Percentiles rank a stretch among this genome's conserved stretches.
Conservation (phyloP, 257 asterid species). For the Verbascum thapsus region DNA sequence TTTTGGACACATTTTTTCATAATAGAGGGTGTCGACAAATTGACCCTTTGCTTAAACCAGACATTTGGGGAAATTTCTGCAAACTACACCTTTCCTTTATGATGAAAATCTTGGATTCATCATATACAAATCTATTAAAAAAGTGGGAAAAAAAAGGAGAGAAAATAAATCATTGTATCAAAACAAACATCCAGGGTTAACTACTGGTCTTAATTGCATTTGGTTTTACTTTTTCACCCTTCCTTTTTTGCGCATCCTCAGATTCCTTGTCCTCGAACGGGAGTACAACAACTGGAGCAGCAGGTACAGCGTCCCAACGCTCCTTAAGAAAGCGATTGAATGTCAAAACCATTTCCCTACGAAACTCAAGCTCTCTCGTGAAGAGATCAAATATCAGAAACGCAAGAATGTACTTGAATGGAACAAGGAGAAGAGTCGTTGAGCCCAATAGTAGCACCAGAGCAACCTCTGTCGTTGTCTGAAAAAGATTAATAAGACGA, state of each 20-base stretch:
- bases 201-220: conserved; percentile 32
- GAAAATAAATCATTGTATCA: background rate
- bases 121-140: background rate
- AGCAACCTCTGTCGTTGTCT: conserved; percentile 89
- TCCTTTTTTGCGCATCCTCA: conserved; percentile 26
- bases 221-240: conserved; percentile 29
- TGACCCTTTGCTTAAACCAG: too few species aligned
- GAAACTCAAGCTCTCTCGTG: conserved; percentile 83
- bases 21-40: too few species aligned
- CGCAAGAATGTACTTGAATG: conserved; percentile 75
- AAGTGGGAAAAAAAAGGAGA: background rate
- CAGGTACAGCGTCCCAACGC: conserved; percentile 90
- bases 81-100: background rate
- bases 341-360: conserved; percentile 69
- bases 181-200: conserved; percentile 21
- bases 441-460: conserved; percentile 65
- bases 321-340: conserved; percentile 71
- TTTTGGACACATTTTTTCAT: too few species aligned
- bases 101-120: background rate
- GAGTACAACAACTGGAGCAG: conserved; percentile 83
- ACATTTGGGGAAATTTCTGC: too few species aligned
- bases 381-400: conserved; percentile 69
- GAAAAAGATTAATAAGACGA: conserved; percentile 16
- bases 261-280: conserved; percentile 61
- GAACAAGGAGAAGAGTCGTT: conserved; percentile 60